Conservation (phyloP, 2,329 filamentous ascomycete genomes). For the Talaromyces sp. region DNA sequence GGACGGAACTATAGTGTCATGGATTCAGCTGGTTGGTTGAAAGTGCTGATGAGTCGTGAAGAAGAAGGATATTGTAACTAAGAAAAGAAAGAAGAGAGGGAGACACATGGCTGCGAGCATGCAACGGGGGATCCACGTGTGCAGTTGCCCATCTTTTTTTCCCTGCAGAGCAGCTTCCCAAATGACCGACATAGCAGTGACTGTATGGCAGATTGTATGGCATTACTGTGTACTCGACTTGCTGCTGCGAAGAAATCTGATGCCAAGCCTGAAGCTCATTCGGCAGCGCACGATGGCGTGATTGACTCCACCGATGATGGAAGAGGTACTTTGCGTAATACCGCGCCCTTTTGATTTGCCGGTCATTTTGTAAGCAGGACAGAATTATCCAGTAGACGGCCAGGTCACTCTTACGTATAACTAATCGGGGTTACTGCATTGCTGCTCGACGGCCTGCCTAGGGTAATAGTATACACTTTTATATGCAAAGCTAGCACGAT, state of each 20-base stretch:
- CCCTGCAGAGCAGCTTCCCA: background rate
- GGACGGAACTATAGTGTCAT: background rate
- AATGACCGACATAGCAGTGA: background rate
- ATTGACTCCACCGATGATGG: slow-evolving; percentile 21
- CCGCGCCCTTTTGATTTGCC: background rate
- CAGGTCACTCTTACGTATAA: background rate
- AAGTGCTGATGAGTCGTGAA: background rate
- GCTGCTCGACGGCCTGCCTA: background rate
- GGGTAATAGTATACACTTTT: background rate
- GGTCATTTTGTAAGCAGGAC: background rate
- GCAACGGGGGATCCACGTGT: background rate
- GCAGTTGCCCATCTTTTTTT: background rate
- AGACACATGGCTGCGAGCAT: background rate
- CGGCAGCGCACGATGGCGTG: slow-evolving; percentile 16
- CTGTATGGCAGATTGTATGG: background rate
- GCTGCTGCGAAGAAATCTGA: background rate
- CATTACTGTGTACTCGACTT: background rate
- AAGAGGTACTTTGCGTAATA: slow-evolving; percentile 6
- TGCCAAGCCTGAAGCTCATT: slow-evolving; percentile 14
- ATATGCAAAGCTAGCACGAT: background rate
- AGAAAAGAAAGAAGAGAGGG: background rate
- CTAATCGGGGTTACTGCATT: background rate
- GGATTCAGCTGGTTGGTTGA: background rate
- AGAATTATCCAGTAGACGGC: background rate
- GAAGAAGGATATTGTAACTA: background rate